These are phyloP conservation scores for Combretum micranthum DNA, from an alignment of 345 rosid genomes.

Conservation along the genomic window DNA sequence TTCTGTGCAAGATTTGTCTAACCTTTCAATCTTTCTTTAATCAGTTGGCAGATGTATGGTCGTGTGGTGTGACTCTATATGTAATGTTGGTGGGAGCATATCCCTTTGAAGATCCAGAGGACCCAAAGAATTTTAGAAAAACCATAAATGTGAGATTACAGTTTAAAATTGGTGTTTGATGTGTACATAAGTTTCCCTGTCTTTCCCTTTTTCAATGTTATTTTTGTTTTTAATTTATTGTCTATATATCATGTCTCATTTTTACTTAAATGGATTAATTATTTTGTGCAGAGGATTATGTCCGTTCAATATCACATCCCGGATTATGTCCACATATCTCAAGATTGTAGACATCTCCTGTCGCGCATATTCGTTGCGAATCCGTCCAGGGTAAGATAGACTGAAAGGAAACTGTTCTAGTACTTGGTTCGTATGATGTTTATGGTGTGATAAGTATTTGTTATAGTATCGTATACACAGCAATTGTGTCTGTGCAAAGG, in stretches of 20 bases:
- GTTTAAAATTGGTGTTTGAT: background rate
- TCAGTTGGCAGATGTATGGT: constrained; percentile 55
- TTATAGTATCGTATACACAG: no score
- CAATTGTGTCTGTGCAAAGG: no score
- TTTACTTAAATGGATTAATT: background rate
- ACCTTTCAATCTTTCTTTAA: background rate
- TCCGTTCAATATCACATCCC: constrained; percentile 19
- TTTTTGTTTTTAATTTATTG: background rate
- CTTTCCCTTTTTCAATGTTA: background rate
- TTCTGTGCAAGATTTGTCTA: constrained; percentile 2
- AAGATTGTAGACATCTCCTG: constrained; percentile 19
- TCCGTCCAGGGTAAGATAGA: constrained; percentile 17
- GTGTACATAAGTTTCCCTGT: background rate
- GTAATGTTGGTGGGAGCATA: constrained; percentile 58
- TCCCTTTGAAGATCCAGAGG: constrained; percentile 49
- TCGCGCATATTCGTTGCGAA: constrained; percentile 19
- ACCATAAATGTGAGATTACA: constrained; percentile 31
- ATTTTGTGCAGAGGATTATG: constrained; percentile 22
- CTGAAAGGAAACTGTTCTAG: background rate
- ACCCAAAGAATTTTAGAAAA: constrained; percentile 46
- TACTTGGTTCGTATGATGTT: no score
- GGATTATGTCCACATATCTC: constrained; percentile 16
- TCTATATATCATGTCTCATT: background rate
- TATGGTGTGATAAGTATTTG: no score
- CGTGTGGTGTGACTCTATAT: constrained; percentile 49